A percentile compares a stretch with the other conserved stretches of the same genome.
Evolutionary conservation across 1,284 basidiomycete species (phyloP).

Genomic region (Ustilago curta): DNA sequence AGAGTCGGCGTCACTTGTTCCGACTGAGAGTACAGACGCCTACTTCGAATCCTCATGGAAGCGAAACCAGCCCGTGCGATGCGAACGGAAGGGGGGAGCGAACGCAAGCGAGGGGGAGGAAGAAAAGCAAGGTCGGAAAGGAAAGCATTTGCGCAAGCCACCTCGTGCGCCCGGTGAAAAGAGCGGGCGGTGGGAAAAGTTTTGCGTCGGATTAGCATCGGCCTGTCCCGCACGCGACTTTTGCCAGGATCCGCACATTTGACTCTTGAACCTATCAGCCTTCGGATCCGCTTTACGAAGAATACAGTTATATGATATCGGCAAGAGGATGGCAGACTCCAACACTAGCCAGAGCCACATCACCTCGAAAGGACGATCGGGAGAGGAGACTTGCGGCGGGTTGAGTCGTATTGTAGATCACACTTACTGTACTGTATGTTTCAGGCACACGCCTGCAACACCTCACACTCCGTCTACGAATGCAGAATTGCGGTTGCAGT

Average conservation of each 20-base stretch:
- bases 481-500: not conserved
- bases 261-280: not conserved
- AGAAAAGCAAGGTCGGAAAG: constrained; percentile 1
- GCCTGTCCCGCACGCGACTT: not conserved
- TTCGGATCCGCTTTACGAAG: constrained; percentile 1
- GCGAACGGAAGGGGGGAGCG: not conserved
- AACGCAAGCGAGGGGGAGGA: constrained; percentile 9
- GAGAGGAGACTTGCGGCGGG: not conserved
- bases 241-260: not conserved
- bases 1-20: too few relatives aligned
- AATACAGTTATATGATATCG: constrained; percentile 6
- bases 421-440: too few relatives aligned
- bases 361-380: not conserved
- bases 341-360: too few relatives aligned
- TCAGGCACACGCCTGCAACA: constrained; percentile 6
- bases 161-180: constrained; percentile 14
- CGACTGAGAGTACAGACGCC: too few relatives aligned
- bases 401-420: too few relatives aligned
- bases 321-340: too few relatives aligned
- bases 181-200: not conserved
- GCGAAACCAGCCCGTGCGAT: not conserved
- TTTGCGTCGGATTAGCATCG: constrained; percentile 14
- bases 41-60: not conserved
- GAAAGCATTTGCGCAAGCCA: constrained; percentile 1
- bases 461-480: not conserved